phyloP scores from a whole-genome alignment of 306 rosid species.

The Myrica gale region DNA sequence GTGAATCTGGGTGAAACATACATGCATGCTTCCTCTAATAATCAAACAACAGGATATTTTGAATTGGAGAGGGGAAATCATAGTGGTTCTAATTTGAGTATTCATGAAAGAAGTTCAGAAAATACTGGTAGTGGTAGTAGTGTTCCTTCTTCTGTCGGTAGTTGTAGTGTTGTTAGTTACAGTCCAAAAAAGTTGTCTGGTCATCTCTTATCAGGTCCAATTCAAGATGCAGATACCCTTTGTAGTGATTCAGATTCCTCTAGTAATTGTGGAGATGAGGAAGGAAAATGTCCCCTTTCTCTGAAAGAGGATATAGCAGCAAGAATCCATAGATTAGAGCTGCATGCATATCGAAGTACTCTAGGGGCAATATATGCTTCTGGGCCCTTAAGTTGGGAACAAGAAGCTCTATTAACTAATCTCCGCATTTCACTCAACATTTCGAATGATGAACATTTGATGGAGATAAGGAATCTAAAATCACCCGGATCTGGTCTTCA shows the following conservation, averaged over 20 bases:
- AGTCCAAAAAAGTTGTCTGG: conserved; percentile 35
- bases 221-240: conserved; percentile 48
- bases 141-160: conserved; percentile 74
- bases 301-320: conserved; percentile 41
- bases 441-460: conserved; percentile 85
- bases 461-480: conserved; percentile 45
- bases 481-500: conserved; percentile 36
- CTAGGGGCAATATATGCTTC: conserved; percentile 69
- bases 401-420: conserved; percentile 73
- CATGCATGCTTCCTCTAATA: conserved; percentile 50
- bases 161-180: conserved; percentile 64
- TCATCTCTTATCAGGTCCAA: conserved; percentile 46
- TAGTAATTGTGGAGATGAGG: conserved; percentile 40
- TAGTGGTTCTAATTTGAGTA: conserved; percentile 34
- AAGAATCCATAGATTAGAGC: conserved; percentile 69
- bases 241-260: conserved; percentile 65
- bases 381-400: conserved; percentile 92
- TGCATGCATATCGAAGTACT: conserved; percentile 61
- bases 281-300: conserved; percentile 36
- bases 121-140: conserved; percentile 49
- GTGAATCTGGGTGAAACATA: conserved; percentile 58
- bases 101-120: conserved; percentile 49
- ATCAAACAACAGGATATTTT: conserved; percentile 41
- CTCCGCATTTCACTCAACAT: conserved; percentile 81
- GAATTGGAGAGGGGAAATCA: conserved; percentile 38